Evolutionary conservation across 108 stramenopile genomes (phyloP).

Genomic region (Cylindrotheca fusiformis): DNA sequence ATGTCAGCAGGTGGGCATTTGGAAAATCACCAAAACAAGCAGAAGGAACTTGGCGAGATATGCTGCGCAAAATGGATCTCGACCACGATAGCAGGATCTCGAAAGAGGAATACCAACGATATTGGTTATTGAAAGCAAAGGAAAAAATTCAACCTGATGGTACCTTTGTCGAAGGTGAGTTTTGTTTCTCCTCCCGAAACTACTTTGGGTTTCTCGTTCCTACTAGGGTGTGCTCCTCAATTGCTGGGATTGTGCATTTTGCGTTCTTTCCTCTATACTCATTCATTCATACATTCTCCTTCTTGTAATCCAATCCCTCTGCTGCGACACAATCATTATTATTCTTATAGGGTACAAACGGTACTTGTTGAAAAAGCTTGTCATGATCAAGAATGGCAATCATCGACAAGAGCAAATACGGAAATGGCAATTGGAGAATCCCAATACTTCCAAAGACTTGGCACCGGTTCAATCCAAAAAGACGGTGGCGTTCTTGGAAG

Average conservation of each 20-base stretch:
- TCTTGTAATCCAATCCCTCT: too few species aligned
- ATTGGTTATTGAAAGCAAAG: constrained; percentile 11
- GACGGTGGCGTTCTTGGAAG: too few species aligned
- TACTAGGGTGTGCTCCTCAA: too few species aligned
- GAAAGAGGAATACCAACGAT: constrained; percentile 2
- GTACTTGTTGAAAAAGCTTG: constrained; percentile 4
- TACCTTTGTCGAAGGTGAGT: constrained; percentile 6
- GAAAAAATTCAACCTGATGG: constrained; percentile 14
- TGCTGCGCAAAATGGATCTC: constrained; percentile 12
- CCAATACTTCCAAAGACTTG: neutral
- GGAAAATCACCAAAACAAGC: constrained; percentile 1
- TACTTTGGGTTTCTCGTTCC: too few species aligned
- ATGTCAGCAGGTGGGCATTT: constrained; percentile 9
- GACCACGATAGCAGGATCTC: constrained; percentile 5
- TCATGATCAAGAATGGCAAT: constrained; percentile 9
- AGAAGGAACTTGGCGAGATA: constrained; percentile 10
- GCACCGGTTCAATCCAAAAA: too few species aligned
- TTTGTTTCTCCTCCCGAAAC: neutral
- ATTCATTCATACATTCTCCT: too few species aligned
- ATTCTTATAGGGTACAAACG: constrained; percentile 2
- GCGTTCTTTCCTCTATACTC: too few species aligned
- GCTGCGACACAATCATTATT: too few species aligned
- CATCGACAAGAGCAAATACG: constrained; percentile 6
- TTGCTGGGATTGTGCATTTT: too few species aligned
- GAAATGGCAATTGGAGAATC: constrained; percentile 5